A percentile compares a stretch with the other conserved stretches of the same genome.
These are phyloP conservation scores for Cercospora berteroae DNA, from an alignment of 2,329 filamentous ascomycete species.

Conservation along the genomic window DNA sequence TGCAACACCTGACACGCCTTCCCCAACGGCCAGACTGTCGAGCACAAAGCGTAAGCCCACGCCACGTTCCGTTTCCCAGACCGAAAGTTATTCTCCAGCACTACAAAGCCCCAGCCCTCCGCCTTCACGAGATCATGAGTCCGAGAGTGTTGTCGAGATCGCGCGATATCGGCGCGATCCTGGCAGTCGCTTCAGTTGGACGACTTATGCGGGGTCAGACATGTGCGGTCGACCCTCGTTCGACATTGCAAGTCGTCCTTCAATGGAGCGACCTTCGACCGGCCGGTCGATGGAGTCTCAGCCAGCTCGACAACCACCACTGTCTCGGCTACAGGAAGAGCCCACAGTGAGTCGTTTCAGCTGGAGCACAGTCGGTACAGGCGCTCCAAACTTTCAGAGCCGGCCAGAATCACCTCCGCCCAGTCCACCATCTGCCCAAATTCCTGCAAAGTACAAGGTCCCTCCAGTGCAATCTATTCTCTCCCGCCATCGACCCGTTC, in stretches of 20 bases:
- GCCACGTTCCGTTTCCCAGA: slow-evolving; percentile 17
- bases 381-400: slow-evolving; percentile 39
- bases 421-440: slow-evolving; percentile 42
- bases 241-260: slow-evolving; percentile 20
- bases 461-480: slow-evolving; percentile 36
- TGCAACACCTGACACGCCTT: slow-evolving; percentile 11
- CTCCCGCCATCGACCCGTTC: slow-evolving; percentile 35
- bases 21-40: slow-evolving; percentile 13
- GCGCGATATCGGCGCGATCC: slow-evolving; percentile 15
- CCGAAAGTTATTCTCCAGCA: slow-evolving; percentile 29
- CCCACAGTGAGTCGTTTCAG: slow-evolving; percentile 40
- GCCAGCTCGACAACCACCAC: slow-evolving; percentile 4
- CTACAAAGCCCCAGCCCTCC: slow-evolving; percentile 18
- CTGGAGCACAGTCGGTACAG: slow-evolving; percentile 44
- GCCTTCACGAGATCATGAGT: slow-evolving; percentile 17
- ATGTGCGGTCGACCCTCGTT: slow-evolving; percentile 20
- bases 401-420: slow-evolving; percentile 40
- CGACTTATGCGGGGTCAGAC: slow-evolving; percentile 31
- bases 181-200: slow-evolving; percentile 39
- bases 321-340: slow-evolving; percentile 8
- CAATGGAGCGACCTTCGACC: slow-evolving; percentile 20
- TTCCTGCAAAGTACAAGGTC: slow-evolving; percentile 34
- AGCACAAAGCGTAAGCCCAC: slow-evolving; percentile 34
- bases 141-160: slow-evolving; percentile 11
- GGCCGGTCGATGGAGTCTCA: slow-evolving; percentile 6